Base-by-base conservation (phyloP, 1,284 basidiomycete species). In the Naganishia cerealis region DNA sequence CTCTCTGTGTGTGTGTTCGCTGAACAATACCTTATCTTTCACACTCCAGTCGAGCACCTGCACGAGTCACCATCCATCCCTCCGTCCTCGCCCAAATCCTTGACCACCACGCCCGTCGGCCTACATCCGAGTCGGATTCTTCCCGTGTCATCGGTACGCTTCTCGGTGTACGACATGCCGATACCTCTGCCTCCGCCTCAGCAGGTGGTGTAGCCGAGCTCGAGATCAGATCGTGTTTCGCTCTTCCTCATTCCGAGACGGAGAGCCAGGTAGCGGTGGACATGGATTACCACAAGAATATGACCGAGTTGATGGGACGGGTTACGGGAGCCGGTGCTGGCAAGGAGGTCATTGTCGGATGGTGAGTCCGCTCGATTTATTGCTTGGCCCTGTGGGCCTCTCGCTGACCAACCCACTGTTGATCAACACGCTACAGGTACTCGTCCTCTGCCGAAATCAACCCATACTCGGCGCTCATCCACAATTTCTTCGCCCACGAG, bases 401-500 rank as follows among this genome's bases (percentile, higher is more conserved):
- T 12, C 26, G 15, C 62, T 63, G 26, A 12, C 21, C 6, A 4
- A 33, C 29, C 29, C 29, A 33, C 29, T 33, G n/a, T n/a, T n/a
- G 29, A 33, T 33, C 3, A 33, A 33, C 29, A 15, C 48, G 18
- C 16, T 38, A 1, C 42, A 92, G 91, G 90, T 94, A 94, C 82
- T 92, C 92, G 21, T 94, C 92, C 24, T 89, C 90, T 71, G 90
- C 90, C 3, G 88, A 90, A 72, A 86, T 99, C 70, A 95, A 96
- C 83, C 92, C 91, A 16, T 95, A 95, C 84, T 95, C 94, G 54
- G 94, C 96, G 24, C 86, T 99, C 72, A 96, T 99, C 77, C 96
- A 99, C 85, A 94, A 97, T 82, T 97, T 97, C 82, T 99, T 96
- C 82, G 88, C 91, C 48, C 87, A 90, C 84, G 93, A 99, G 82